Base-by-base conservation (phyloP, 805 yeast species). In the Cyberlindnera mississippiensis region DNA sequence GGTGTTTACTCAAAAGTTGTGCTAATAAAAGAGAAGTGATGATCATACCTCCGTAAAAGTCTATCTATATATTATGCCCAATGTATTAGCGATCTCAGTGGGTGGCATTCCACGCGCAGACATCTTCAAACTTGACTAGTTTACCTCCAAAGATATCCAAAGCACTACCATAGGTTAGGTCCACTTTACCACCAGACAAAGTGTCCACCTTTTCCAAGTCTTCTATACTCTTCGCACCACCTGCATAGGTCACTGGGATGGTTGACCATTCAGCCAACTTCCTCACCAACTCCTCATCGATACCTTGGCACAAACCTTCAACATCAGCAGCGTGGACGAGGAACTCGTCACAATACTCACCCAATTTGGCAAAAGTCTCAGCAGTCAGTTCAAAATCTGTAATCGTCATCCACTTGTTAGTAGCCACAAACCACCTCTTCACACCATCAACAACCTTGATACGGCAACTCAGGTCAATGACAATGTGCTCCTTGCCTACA, bases 291-390 rank as follows among this genome's bases (percentile, higher is more conserved):
- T 79, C 75, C 57, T 81, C 80, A 57, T 93, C 99, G 27, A 93
- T 85, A 1, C 99, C 99, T 32, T 78, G 75, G 61, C 99, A 93
- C 14, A 93, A 70, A 0, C 99, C 99, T 64, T 93, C 99, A 3
- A 93, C 98, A 63, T 93, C 99, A 0, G 99, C 99, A 3, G 99
- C 99, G 66, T 93, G 99, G 14, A 93, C 82, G 40, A 93, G 67
- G 57, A 91, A 86, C 64, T 93, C 99, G 49, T 78, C 75, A 55
- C 97, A 87, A 63, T 82, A 86, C 37, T 68, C 42, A 8, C 82
- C 64, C 30, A 93, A 70, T 35, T 62, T 46, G 4, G 53, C 59
- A 45, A 93, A 73, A 20, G 84, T 73, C 19, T 73, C 75, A 37
- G 62, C 60, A 37, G 68, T 69, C 40, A 93, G 68, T 41, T 66